A percentile compares a stretch with the other conserved stretches of the same genome.
Evolutionary conservation across 2,329 filamentous ascomycete genomes (phyloP).

Genomic region (Fusarium mangiferae): DNA sequence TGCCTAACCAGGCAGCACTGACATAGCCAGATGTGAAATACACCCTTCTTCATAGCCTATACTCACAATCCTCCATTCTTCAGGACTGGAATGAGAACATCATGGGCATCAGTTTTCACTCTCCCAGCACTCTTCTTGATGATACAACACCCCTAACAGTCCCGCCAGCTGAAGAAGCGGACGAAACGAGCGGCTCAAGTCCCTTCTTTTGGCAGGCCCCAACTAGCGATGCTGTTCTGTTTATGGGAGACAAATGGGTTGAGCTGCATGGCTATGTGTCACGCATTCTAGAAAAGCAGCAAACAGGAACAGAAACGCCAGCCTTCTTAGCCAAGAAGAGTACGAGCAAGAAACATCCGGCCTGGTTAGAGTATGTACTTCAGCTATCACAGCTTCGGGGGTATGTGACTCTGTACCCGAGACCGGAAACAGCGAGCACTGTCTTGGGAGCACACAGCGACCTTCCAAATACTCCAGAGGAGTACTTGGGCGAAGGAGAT

Average conservation of each 20-base stretch:
- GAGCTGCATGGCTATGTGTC: slow-evolving; percentile 86
- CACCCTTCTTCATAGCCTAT: slow-evolving; percentile 77
- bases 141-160: slow-evolving; percentile 65
- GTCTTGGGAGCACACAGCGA: slow-evolving; percentile 83
- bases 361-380: slow-evolving; percentile 82
- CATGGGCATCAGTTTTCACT: slow-evolving; percentile 82
- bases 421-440: slow-evolving; percentile 61
- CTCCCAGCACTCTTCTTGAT: slow-evolving; percentile 73
- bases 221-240: slow-evolving; percentile 81
- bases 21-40: slow-evolving; percentile 74
- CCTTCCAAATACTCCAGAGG: slow-evolving; percentile 77
- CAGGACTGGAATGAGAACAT: slow-evolving; percentile 64
- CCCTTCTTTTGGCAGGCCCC: slow-evolving; percentile 89
- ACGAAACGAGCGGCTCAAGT: slow-evolving; percentile 48
- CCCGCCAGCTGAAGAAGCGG: slow-evolving; percentile 47
- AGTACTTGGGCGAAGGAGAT: slow-evolving; percentile 55
- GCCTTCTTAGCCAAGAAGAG: slow-evolving; percentile 62
- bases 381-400: slow-evolving; percentile 80
- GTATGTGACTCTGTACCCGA: slow-evolving; percentile 84
- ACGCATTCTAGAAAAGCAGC: slow-evolving; percentile 63
- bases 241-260: slow-evolving; percentile 87
- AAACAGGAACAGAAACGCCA: slow-evolving; percentile 49
- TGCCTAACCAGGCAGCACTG: slow-evolving; percentile 8
- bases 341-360: slow-evolving; percentile 75
- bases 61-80: slow-evolving; percentile 64